Percentiles rank a stretch among this genome's conserved stretches.
phyloP scores from a whole-genome alignment of 139 green algal species.

The Spirogloea muscicola region DNA sequence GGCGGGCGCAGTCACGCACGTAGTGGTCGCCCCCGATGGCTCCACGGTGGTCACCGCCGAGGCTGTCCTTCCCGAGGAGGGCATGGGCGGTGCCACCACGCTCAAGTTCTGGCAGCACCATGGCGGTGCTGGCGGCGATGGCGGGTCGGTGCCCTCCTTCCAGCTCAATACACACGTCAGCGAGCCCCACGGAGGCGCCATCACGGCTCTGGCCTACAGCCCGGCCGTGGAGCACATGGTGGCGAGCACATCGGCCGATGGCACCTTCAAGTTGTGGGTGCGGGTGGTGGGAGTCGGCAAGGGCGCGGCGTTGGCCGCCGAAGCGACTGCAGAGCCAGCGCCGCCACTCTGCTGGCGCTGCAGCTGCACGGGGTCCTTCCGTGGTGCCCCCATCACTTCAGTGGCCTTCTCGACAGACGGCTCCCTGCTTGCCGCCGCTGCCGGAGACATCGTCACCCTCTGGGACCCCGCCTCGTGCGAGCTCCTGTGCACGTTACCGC shows the following conservation, averaged over 20 bases:
- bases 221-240: constrained; percentile 46
- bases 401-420: constrained; percentile 68
- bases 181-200: constrained; percentile 22
- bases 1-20: constrained; percentile 26
- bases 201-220: constrained; percentile 22
- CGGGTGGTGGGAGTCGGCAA: constrained; percentile 1
- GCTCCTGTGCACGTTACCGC: constrained; percentile 54
- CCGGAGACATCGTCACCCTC: constrained; percentile 53
- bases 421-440: constrained; percentile 63
- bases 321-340: too few species aligned
- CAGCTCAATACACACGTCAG: constrained; percentile 34
- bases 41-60: constrained; percentile 28
- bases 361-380: constrained; percentile 51
- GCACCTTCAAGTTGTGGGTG: constrained; percentile 58
- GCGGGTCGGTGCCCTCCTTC: neutral
- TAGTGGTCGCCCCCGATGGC: constrained; percentile 26
- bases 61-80: constrained; percentile 12
- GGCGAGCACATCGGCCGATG: constrained; percentile 43
- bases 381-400: constrained; percentile 49
- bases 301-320: too few species aligned
- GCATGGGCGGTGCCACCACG: constrained; percentile 7
- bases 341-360: constrained; percentile 52
- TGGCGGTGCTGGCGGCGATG: neutral
- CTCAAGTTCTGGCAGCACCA: constrained; percentile 40
- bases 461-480: constrained; percentile 59